phyloP scores from a whole-genome alignment of 2,329 filamentous ascomycete species.

The Cladosporium sp. region DNA sequence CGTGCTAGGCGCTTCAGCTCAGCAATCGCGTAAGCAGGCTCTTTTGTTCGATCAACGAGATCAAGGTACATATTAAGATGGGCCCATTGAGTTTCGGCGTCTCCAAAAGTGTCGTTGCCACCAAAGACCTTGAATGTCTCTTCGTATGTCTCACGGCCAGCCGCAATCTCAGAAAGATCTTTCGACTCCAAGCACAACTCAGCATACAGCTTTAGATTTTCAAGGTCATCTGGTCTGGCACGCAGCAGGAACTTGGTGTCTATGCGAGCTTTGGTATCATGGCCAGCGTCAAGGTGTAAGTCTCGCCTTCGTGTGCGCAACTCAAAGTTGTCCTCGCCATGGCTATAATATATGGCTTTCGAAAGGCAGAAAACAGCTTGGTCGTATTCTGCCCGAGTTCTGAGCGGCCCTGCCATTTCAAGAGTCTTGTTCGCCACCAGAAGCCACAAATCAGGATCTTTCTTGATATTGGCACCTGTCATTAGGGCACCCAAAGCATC shows the following conservation, averaged over 20 bases:
- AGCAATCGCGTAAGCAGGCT: slow-evolving; percentile 62
- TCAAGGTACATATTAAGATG: slow-evolving; percentile 84
- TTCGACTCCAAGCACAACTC: slow-evolving; percentile 42
- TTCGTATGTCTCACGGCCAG: slow-evolving; percentile 42
- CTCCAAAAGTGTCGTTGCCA: slow-evolving; percentile 29
- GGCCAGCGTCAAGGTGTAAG: slow-evolving; percentile 48
- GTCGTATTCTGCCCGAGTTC: slow-evolving; percentile 37
- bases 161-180: slow-evolving; percentile 23
- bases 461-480: slow-evolving; percentile 52
- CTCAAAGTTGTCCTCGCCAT: slow-evolving; percentile 42
- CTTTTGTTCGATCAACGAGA: slow-evolving; percentile 63
- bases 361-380: slow-evolving; percentile 52
- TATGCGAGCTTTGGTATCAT: slow-evolving; percentile 43
- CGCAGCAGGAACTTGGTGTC: slow-evolving; percentile 55
- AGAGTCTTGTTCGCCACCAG: slow-evolving; percentile 54
- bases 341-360: slow-evolving; percentile 48
- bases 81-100: slow-evolving; percentile 61
- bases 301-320: slow-evolving; percentile 52
- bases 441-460: slow-evolving; percentile 55
- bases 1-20: slow-evolving; percentile 70
- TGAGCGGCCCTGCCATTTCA: slow-evolving; percentile 42
- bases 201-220: slow-evolving; percentile 53
- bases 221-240: slow-evolving; percentile 50
- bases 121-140: slow-evolving; percentile 48
- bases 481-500: slow-evolving; percentile 55